These are phyloP conservation scores for Aspergillus pseudoglaucus DNA, from an alignment of 2,329 filamentous ascomycete species.

Conservation along the genomic window DNA sequence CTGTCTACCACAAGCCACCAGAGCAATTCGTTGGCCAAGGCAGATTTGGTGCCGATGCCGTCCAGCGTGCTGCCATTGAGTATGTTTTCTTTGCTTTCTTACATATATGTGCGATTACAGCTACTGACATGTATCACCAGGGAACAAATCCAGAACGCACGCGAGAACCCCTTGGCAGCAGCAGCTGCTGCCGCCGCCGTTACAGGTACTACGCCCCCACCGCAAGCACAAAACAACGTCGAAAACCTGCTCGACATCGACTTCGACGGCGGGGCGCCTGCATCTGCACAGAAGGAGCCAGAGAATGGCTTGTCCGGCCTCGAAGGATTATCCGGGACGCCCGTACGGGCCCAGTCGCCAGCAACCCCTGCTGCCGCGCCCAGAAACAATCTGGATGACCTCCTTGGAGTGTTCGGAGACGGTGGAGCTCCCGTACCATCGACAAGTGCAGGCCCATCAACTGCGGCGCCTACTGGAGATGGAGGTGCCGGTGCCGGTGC, in stretches of 20 bases:
- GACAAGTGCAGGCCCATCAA: conserved; percentile 21
- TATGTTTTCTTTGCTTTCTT: conserved; percentile 27
- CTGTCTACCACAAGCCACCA: conserved; percentile 96
- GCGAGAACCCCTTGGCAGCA: conserved; percentile 89
- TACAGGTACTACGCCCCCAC: conserved; percentile 46
- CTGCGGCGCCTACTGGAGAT: conserved; percentile 19
- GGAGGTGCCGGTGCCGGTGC: conserved; percentile 36
- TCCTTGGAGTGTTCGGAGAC: conserved; percentile 64
- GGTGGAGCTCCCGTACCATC: conserved; percentile 34
- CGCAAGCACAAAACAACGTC: conserved; percentile 63
- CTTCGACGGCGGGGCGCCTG: conserved; percentile 87
- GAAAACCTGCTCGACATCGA: conserved; percentile 96
- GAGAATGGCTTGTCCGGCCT: conserved; percentile 59
- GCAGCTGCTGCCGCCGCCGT: conserved; percentile 63
- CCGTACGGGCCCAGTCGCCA: conserved; percentile 45
- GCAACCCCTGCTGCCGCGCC: conserved; percentile 29
- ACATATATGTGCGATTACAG: background rate
- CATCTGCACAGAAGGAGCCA: conserved; percentile 67
- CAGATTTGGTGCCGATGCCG: conserved; percentile 84
- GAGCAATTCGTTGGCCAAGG: conserved; percentile 98
- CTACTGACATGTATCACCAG: conserved; percentile 26
- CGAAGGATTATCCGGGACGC: conserved; percentile 51
- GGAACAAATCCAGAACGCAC: conserved; percentile 85
- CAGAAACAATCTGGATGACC: conserved; percentile 67
- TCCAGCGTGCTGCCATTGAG: conserved; percentile 92